Evolutionary conservation across 1,284 basidiomycete species (phyloP).

Genomic region (Melampsora larici-populina): DNA sequence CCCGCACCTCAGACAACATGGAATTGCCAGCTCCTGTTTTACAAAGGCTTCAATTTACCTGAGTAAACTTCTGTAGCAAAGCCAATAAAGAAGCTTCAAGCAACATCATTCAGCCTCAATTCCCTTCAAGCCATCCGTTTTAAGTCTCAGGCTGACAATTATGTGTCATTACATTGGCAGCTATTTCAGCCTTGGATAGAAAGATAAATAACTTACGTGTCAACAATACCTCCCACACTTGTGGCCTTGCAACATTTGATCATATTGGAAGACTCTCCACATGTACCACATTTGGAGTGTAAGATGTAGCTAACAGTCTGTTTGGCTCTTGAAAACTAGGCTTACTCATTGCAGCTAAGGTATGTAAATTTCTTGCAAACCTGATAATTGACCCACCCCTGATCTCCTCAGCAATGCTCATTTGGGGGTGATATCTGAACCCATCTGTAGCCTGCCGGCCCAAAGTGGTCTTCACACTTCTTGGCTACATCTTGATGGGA

Average conservation of each 20-base stretch:
- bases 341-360: too few species aligned
- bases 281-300: constrained; percentile 23
- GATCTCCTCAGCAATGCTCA: constrained; percentile 23
- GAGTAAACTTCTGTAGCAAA: too few species aligned
- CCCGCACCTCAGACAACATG: too few species aligned
- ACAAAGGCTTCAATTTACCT: too few species aligned
- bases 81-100: too few species aligned
- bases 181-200: too few species aligned
- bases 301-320: constrained; percentile 29
- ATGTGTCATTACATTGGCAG: too few species aligned
- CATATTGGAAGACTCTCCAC: constrained; percentile 25
- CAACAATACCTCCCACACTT: constrained; percentile 34
- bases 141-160: too few species aligned
- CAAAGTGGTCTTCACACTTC: constrained; percentile 22
- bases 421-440: constrained; percentile 36
- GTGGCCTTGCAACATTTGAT: constrained; percentile 14
- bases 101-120: too few species aligned
- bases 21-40: too few species aligned
- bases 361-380: not conserved
- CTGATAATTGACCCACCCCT: constrained; percentile 39
- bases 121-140: too few species aligned
- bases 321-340: too few species aligned
- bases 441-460: constrained; percentile 21
- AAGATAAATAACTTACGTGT: constrained; percentile 39
- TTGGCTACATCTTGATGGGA: constrained; percentile 15